Conservation (phyloP, 148 eudicot species). For the Spergularia bocconei region DNA sequence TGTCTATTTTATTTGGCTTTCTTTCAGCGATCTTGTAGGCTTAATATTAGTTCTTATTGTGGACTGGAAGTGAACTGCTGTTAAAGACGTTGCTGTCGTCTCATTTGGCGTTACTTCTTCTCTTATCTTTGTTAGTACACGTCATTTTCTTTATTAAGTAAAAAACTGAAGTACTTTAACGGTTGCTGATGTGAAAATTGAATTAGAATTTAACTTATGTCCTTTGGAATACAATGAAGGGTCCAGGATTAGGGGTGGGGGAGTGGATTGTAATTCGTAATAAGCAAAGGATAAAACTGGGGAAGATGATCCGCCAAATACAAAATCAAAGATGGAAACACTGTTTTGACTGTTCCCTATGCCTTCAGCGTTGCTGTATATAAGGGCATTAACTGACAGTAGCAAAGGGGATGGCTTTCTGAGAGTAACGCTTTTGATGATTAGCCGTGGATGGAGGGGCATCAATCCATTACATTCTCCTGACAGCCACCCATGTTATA, state of each 20-base stretch:
- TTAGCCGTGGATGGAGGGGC: background rate
- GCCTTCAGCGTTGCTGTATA: background rate
- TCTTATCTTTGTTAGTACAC: too few species aligned
- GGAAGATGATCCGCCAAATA: background rate
- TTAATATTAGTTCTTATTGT: background rate
- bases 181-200: background rate
- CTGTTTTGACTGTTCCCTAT: background rate
- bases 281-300: background rate
- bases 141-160: too few species aligned
- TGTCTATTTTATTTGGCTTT: constrained; percentile 3
- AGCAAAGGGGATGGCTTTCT: background rate
- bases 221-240: background rate
- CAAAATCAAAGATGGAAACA: background rate
- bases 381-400: background rate
- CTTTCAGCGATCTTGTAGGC: background rate
- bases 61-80: background rate
- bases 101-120: too few species aligned
- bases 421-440: background rate
- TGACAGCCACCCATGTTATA: background rate
- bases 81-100: too few species aligned
- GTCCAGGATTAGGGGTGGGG: background rate
- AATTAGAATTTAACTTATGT: background rate
- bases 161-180: too few species aligned
- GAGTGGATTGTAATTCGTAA: background rate
- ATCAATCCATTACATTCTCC: background rate